Evolutionary conservation across 495 filamentous ascomycete species (phyloP), one percentile per base, ranked within the genome.

Genomic region (Friedmanniomyces endolithicus): DNA sequence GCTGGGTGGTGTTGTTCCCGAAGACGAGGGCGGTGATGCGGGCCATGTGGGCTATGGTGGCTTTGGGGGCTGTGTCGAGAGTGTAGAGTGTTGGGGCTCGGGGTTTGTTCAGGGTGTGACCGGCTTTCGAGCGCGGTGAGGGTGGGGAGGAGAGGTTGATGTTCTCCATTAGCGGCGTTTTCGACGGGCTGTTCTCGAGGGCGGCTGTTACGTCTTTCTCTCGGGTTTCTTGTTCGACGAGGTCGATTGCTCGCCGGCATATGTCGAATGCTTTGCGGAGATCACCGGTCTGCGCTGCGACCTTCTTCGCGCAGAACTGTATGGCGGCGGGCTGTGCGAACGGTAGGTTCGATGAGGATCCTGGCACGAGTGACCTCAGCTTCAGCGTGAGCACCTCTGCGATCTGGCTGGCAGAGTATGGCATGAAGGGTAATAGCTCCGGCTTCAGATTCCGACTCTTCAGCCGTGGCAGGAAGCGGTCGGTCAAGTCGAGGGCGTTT

Each of bases 191-290:
- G 29, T 74, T 67, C 52, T 82, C 76, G 37, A 75, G 70, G 19
- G 72, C 64, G 31, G 75, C 72, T 25, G 73, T 71, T 27, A 78
- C 76, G 55, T 79, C 74, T 63, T 85, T 83, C 55, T 79, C 71
- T 43, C 77, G 77, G 1, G 82, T 90, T 68, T 99, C 92, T 34
- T 75, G 73, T 67, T 97, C 92, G 50, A 96, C 82, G 1, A 90
- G 72, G 66, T 97, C 90, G 56, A 99, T 82, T 1, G 89, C 86
- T 16, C 88, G 81, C 20, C 88, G 87, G 66, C 88, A 86, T 47
- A 99, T 84, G 64, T 97, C 90, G 61, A 96, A 97, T 0, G 89
- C 94, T 65, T 95, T 90, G 22, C 92, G 86, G 35, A 99, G 72
- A 70, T 99, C 92, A 17, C 94, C 92, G 0, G 87, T 94, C 65